These are phyloP conservation scores for Cercophora newfieldiana DNA, from an alignment of 495 filamentous ascomycete species.

Conservation along the genomic window DNA sequence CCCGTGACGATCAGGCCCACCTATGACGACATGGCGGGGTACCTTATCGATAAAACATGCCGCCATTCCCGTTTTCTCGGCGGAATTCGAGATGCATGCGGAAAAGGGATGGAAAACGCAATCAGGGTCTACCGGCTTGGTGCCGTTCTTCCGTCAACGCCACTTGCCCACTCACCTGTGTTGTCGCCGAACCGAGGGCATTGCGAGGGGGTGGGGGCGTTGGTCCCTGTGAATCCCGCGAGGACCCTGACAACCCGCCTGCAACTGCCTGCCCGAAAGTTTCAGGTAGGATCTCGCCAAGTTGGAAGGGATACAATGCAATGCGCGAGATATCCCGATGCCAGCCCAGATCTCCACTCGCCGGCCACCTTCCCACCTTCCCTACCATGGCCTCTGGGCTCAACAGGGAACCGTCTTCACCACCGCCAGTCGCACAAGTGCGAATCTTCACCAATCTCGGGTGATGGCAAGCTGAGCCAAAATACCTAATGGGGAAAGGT, in stretches of 20 bases:
- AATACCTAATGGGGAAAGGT: too few species aligned
- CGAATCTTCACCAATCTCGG: too few species aligned
- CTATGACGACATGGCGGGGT: slow-evolving; percentile 13
- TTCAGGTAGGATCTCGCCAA: background rate
- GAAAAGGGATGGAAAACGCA: background rate
- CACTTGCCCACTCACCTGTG: background rate
- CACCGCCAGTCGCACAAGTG: too few species aligned
- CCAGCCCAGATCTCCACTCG: too few species aligned
- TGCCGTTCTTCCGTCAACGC: background rate
- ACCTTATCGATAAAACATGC: background rate
- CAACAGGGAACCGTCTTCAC: too few species aligned
- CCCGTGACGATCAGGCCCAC: background rate
- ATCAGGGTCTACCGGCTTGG: background rate
- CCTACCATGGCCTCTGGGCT: too few species aligned
- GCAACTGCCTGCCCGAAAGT: too few species aligned
- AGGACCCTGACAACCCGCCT: background rate
- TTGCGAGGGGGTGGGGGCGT: background rate
- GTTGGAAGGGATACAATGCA: too few species aligned
- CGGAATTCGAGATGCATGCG: background rate
- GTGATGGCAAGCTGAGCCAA: too few species aligned
- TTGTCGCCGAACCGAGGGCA: background rate
- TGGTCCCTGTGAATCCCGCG: background rate
- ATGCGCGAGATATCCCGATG: too few species aligned
- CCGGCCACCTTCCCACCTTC: too few species aligned
- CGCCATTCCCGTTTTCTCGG: background rate